phyloP scores from a whole-genome alignment of 2,329 filamentous ascomycete genomes.

The Botrytis cinerea region DNA sequence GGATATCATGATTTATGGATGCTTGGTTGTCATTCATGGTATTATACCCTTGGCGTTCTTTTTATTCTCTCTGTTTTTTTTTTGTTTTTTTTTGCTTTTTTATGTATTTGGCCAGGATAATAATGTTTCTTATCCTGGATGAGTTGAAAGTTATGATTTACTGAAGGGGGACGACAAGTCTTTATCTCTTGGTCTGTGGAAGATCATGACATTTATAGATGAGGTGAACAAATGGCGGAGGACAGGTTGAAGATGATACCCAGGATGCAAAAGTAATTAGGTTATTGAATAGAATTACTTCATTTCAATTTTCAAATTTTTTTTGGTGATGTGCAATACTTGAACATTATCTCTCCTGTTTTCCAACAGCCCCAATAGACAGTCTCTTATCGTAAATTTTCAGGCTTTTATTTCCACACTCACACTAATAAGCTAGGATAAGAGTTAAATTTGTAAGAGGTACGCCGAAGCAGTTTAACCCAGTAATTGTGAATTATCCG shows the following conservation, averaged over 20 bases:
- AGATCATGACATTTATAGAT: neutral
- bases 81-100: neutral
- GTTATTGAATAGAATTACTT: constrained; percentile 1
- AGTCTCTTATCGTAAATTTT: neutral
- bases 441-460: neutral
- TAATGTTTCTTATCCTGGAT: constrained; percentile 15
- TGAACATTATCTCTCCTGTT: neutral
- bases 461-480: neutral
- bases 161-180: neutral
- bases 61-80: neutral
- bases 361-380: neutral
- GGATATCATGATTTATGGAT: constrained; percentile 17
- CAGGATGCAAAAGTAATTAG: constrained; percentile 2
- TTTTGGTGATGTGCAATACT: neutral
- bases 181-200: neutral
- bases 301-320: neutral
- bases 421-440: neutral
- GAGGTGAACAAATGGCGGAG: neutral
- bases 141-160: neutral
- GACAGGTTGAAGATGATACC: constrained; percentile 6
- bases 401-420: neutral
- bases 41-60: constrained; percentile 20
- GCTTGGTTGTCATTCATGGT: constrained; percentile 11
- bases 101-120: constrained; percentile 9
- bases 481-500: neutral